phyloP scores from a whole-genome alignment of 768 basidiomycete species.

The Gautieria morchelliformis region DNA sequence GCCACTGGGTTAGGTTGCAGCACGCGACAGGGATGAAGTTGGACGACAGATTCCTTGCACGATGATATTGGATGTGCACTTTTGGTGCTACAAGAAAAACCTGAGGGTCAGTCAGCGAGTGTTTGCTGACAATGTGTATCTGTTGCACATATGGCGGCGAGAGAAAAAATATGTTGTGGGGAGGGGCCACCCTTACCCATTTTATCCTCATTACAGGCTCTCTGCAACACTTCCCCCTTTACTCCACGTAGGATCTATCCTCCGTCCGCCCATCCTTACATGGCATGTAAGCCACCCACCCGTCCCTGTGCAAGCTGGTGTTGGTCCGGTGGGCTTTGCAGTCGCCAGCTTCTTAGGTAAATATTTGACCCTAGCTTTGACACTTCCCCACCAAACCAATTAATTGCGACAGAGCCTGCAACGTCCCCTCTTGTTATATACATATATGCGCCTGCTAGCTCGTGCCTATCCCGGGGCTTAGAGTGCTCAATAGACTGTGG shows the following conservation, averaged over 20 bases:
- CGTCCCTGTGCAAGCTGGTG: not conserved
- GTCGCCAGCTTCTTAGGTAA: not conserved
- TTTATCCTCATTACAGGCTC: not conserved
- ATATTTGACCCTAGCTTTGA: not conserved
- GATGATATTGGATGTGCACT: slow-evolving; percentile 13
- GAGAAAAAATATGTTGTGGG: not conserved
- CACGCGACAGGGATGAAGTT: slow-evolving; percentile 16
- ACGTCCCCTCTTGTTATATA: not conserved
- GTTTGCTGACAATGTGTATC: not conserved
- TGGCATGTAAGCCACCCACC: not conserved
- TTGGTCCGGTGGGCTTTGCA: not conserved
- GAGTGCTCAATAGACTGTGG: not conserved
- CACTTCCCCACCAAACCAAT: not conserved
- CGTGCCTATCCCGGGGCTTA: not conserved
- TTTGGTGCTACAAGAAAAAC: slow-evolving; percentile 7
- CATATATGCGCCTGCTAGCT: slow-evolving; percentile 2
- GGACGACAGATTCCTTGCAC: slow-evolving; percentile 10
- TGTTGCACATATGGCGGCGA: slow-evolving; percentile 1
- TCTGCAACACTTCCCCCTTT: not conserved
- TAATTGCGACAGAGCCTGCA: not conserved
- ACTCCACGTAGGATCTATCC: not conserved
- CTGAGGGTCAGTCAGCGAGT: too few species aligned
- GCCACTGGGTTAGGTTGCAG: slow-evolving; percentile 14
- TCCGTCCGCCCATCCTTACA: not conserved
- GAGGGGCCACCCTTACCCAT: not conserved